phyloP scores from a whole-genome alignment of 2,329 filamentous ascomycete genomes.

The Aureobasidium sp. region DNA sequence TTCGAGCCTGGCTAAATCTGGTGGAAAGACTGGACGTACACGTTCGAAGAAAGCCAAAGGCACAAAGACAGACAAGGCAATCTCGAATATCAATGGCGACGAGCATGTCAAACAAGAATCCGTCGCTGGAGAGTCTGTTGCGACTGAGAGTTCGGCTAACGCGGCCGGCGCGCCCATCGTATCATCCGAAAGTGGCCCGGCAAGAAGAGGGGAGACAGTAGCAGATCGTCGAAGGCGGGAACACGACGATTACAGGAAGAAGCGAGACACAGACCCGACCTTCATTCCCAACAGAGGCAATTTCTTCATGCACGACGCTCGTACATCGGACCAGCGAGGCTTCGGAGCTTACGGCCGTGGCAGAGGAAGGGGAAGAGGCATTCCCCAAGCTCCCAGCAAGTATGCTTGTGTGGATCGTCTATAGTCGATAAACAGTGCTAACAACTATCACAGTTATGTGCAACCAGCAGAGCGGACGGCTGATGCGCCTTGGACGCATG shows the following conservation, averaged over 20 bases:
- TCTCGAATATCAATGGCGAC: not conserved
- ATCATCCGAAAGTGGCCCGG: not conserved
- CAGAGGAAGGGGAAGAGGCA: slow-evolving; percentile 44
- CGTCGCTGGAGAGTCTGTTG: not conserved
- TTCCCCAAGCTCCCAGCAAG: slow-evolving; percentile 1
- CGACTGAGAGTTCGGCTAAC: not conserved
- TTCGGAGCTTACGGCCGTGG: slow-evolving; percentile 65
- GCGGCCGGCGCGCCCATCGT: slow-evolving; percentile 7
- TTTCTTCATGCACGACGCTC: slow-evolving; percentile 94
- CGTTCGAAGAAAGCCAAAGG: not conserved
- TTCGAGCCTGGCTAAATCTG: not conserved
- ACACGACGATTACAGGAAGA: slow-evolving; percentile 84
- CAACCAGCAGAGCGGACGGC: slow-evolving; percentile 49
- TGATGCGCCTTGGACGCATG: slow-evolving; percentile 79
- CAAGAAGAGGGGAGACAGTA: slow-evolving; percentile 42
- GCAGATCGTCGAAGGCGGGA: slow-evolving; percentile 70
- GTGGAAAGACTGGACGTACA: slow-evolving; percentile 14
- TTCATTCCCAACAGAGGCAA: slow-evolving; percentile 91
- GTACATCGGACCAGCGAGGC: slow-evolving; percentile 67
- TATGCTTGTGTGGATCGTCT: not conserved
- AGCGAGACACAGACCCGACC: slow-evolving; percentile 78
- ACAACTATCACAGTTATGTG: slow-evolving; percentile 14
- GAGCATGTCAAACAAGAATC: not conserved
- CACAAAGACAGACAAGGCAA: not conserved
- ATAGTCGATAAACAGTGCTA: not conserved